Evolutionary conservation across 1,284 basidiomycete species (phyloP), one percentile per base, ranked within the genome.

Genomic region (Ceratobasidium sp.): DNA sequence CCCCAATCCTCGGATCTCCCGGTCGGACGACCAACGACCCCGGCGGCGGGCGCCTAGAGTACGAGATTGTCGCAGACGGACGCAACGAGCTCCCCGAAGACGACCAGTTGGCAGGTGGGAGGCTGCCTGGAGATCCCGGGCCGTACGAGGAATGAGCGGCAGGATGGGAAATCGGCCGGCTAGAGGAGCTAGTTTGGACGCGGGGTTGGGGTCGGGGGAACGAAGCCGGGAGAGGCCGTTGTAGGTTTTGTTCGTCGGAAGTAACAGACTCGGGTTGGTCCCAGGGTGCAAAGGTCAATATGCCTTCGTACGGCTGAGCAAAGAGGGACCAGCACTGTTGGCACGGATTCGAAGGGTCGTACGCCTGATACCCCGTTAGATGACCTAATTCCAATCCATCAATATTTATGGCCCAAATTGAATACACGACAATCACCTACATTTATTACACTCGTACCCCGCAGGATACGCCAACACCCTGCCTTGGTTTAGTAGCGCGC

Each of bases 1-100:
- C 93, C 0, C 93, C 93, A 10, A 94, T 85, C 60, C 92, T 84
- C n/a, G 91, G 86, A 82, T 94, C 93, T 1, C 93, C 93, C 0
- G 93, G 88, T 0, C 80, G 79, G 77, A 90, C 88, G 16, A 92
- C 88, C 1, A 87, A 77, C 14, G 88, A 82, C 7, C 87, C 87
- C 0, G 85, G 86, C 0, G 87, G 87, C 4, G 85, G 82, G 0
- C 67, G 57, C 23, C 77, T 77, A 23, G 55, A 67, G 41, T 46
- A 77, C 35, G 68, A 50, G 27, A 69, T 33, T 14, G 60, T 55
- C 33, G 76, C 59, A 8, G 38, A 38, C 33, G 77, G 59, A 12
- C 60, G 66, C 50, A 70, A 50, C 77, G 64, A 65, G 81, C 80
- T 79, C 50, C 79, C 77, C 27, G 78, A 48, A 30, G 80, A 80